Evolutionary conservation across 1,284 basidiomycete species (phyloP).

Genomic region (Tremellales sp.): DNA sequence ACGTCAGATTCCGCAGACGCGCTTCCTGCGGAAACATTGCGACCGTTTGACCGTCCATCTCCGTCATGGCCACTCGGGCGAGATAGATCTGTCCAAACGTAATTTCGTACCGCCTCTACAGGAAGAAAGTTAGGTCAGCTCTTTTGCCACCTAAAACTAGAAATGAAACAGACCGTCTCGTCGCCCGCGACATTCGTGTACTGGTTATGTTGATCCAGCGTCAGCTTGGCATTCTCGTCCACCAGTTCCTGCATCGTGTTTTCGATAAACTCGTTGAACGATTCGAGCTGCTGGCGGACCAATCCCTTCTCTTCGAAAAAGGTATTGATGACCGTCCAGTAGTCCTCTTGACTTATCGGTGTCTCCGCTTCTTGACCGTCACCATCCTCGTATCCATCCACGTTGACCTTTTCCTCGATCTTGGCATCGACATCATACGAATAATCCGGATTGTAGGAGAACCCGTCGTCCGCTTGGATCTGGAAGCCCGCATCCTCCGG

Average conservation of each 20-base stretch:
- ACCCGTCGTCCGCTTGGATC: slow-evolving; percentile 24
- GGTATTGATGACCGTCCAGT: slow-evolving; percentile 91
- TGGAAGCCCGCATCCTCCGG: slow-evolving; percentile 6
- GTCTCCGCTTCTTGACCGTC: slow-evolving; percentile 63
- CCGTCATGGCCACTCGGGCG: slow-evolving; percentile 88
- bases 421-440: slow-evolving; percentile 21
- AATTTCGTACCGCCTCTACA: slow-evolving; percentile 88
- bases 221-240: slow-evolving; percentile 89
- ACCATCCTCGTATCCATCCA: slow-evolving; percentile 14
- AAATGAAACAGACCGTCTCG: slow-evolving; percentile 52
- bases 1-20: slow-evolving; percentile 68
- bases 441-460: slow-evolving; percentile 34
- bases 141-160: background rate
- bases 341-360: slow-evolving; percentile 79
- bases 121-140: too few species aligned
- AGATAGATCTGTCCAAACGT: slow-evolving; percentile 97
- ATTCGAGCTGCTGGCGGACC: slow-evolving; percentile 95
- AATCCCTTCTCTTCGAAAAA: slow-evolving; percentile 98
- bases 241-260: slow-evolving; percentile 99
- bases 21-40: slow-evolving; percentile 98
- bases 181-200: slow-evolving; percentile 81
- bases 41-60: slow-evolving; percentile 89
- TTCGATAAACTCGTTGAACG: slow-evolving; percentile 98
- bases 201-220: slow-evolving; percentile 93
- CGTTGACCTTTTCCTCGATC: slow-evolving; percentile 11